phyloP scores from a whole-genome alignment of 2,329 filamentous ascomycete genomes.

The Fusarium lyarnte region DNA sequence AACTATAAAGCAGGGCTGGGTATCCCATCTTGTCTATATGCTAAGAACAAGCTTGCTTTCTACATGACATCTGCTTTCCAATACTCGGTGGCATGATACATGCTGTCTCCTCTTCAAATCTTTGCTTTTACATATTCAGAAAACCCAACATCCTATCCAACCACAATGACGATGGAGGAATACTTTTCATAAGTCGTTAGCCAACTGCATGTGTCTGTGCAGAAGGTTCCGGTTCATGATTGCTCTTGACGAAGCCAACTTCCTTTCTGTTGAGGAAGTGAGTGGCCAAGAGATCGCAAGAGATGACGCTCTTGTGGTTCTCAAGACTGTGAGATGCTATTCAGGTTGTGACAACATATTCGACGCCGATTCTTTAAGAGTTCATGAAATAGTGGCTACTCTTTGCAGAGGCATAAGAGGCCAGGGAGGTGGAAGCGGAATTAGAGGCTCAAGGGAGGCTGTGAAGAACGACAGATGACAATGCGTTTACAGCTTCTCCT shows the following conservation, averaged over 20 bases:
- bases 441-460: constrained; percentile 3
- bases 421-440: constrained; percentile 19
- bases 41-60: constrained; percentile 38
- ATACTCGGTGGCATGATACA: constrained; percentile 17
- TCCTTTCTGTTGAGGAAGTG: constrained; percentile 8
- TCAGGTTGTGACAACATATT: constrained; percentile 22
- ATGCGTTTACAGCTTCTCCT: constrained; percentile 73
- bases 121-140: constrained; percentile 34
- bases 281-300: background rate
- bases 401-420: constrained; percentile 22
- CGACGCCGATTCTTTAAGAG: constrained; percentile 14
- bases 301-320: constrained; percentile 8
- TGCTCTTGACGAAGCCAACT: constrained; percentile 27
- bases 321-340: constrained; percentile 21
- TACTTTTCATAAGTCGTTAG: constrained; percentile 36
- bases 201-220: constrained; percentile 25
- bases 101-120: constrained; percentile 29
- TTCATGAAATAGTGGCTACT: constrained; percentile 26
- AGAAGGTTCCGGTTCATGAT: constrained; percentile 28
- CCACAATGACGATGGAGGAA: constrained; percentile 31
- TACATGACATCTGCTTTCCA: constrained; percentile 37
- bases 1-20: constrained; percentile 44
- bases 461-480: constrained; percentile 4
- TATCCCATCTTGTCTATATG: constrained; percentile 43
- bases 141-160: constrained; percentile 32